phyloP scores from a whole-genome alignment of 352 stramenopile species.

The Phytophthora fragariae region DNA sequence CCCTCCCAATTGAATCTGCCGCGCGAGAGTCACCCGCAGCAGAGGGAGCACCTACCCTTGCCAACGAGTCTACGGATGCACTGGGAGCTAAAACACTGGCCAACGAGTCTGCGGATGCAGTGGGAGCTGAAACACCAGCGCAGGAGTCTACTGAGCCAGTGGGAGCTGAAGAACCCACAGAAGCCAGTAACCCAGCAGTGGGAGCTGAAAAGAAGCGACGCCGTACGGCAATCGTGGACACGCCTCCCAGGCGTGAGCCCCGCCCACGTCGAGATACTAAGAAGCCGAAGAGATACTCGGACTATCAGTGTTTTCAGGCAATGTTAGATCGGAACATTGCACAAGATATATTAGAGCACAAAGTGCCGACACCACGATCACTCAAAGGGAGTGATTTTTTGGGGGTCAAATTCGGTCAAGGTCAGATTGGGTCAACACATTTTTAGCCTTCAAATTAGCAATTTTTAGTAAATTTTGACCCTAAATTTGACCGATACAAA shows the following conservation, averaged over 20 bases:
- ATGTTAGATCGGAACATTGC: conserved; percentile 1
- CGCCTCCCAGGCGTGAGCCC: not conserved
- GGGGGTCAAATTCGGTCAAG: too few relatives aligned
- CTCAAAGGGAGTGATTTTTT: not conserved
- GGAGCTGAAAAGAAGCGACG: not conserved
- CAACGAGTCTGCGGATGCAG: not conserved
- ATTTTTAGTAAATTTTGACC: too few relatives aligned
- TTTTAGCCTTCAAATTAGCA: too few relatives aligned
- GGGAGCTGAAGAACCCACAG: not conserved
- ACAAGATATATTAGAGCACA: conserved; percentile 1
- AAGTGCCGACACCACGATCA: conserved; percentile 6
- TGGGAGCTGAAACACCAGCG: not conserved
- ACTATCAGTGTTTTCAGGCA: conserved; percentile 7
- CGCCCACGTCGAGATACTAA: conserved; percentile 1
- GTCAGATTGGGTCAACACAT: too few relatives aligned
- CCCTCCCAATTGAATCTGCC: not conserved
- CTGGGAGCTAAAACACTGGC: not conserved
- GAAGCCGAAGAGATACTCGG: not conserved
- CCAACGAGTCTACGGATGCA: not conserved
- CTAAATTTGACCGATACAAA: too few relatives aligned
- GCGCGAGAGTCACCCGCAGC: not conserved
- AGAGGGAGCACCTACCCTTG: not conserved
- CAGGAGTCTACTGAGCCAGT: not conserved
- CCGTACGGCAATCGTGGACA: conserved; percentile 1
- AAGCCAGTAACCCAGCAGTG: not conserved